Evolutionary conservation across 1,284 basidiomycete genomes (phyloP).

Genomic region (Ceratobasidium sp.): DNA sequence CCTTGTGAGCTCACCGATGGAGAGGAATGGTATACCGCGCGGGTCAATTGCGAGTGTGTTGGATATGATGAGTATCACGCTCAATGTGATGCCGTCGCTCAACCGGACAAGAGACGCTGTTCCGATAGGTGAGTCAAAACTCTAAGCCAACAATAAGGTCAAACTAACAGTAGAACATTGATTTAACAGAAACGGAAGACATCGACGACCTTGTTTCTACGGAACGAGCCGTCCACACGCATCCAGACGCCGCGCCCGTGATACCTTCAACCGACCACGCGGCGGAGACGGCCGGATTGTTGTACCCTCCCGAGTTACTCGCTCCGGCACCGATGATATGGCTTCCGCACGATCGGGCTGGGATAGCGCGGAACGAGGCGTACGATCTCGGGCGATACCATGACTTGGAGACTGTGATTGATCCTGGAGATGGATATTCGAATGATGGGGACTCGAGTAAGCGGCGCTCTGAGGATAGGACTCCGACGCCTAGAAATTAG

Average conservation of each 20-base stretch:
- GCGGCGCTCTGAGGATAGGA: constrained; percentile 28
- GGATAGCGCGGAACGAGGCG: constrained; percentile 77
- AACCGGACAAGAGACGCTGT: constrained; percentile 69
- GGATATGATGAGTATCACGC: constrained; percentile 82
- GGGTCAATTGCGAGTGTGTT: constrained; percentile 80
- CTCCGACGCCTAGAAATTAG: constrained; percentile 37
- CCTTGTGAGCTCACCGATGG: constrained; percentile 65
- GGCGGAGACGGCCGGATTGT: constrained; percentile 77
- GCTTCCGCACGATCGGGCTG: constrained; percentile 79
- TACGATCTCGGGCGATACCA: constrained; percentile 78
- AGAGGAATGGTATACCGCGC: constrained; percentile 61
- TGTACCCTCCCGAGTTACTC: constrained; percentile 84
- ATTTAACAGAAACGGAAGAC: constrained; percentile 72
- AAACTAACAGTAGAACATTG: constrained; percentile 5
- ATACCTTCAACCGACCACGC: constrained; percentile 78
- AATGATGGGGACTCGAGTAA: constrained; percentile 28
- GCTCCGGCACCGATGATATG: constrained; percentile 82
- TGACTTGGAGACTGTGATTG: constrained; percentile 50
- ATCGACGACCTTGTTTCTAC: constrained; percentile 82
- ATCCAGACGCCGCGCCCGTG: constrained; percentile 80
- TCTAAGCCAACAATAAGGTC: background rate
- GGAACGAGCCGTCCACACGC: constrained; percentile 79
- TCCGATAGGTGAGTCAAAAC: constrained; percentile 72
- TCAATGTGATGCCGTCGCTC: constrained; percentile 75
- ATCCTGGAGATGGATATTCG: constrained; percentile 33